phyloP scores from a whole-genome alignment of 208 protist genomes.

The Acanthamoeba castellanii region DNA sequence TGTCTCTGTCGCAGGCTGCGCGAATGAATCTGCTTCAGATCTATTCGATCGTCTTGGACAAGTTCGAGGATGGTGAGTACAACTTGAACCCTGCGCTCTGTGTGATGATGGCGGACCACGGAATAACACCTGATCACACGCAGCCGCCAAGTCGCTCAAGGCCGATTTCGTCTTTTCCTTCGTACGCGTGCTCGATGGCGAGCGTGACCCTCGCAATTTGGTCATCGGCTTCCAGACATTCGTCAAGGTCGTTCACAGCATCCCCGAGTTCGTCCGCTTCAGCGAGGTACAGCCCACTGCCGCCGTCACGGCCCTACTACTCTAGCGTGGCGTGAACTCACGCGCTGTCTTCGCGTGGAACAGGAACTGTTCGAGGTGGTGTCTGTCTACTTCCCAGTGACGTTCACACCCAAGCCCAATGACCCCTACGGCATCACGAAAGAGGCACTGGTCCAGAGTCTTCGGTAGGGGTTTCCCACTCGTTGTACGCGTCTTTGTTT shows the following conservation, averaged over 20 bases:
- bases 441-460: slow-evolving; percentile 71
- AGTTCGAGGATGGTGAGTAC: not conserved
- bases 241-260: slow-evolving; percentile 71
- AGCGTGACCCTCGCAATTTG: slow-evolving; percentile 83
- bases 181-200: slow-evolving; percentile 81
- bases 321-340: no score
- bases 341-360: not conserved
- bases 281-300: slow-evolving; percentile 51
- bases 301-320: not conserved
- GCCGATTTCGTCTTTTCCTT: slow-evolving; percentile 82
- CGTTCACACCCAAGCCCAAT: slow-evolving; percentile 80
- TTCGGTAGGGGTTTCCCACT: not conserved
- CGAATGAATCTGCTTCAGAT: slow-evolving; percentile 60
- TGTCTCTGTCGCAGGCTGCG: slow-evolving; percentile 47
- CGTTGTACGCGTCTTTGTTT: not conserved
- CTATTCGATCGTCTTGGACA: slow-evolving; percentile 17
- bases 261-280: slow-evolving; percentile 79
- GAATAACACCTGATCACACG: not conserved
- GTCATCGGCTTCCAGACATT: slow-evolving; percentile 76
- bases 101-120: not conserved
- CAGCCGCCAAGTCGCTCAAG: slow-evolving; percentile 75
- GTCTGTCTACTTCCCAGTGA: slow-evolving; percentile 82
- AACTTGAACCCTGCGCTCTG: not conserved
- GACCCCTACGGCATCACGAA: slow-evolving; percentile 80
- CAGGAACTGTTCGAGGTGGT: slow-evolving; percentile 81